These are phyloP conservation scores for Lachancea sp. DNA, from an alignment of 805 yeast genomes.

Conservation along the genomic window DNA sequence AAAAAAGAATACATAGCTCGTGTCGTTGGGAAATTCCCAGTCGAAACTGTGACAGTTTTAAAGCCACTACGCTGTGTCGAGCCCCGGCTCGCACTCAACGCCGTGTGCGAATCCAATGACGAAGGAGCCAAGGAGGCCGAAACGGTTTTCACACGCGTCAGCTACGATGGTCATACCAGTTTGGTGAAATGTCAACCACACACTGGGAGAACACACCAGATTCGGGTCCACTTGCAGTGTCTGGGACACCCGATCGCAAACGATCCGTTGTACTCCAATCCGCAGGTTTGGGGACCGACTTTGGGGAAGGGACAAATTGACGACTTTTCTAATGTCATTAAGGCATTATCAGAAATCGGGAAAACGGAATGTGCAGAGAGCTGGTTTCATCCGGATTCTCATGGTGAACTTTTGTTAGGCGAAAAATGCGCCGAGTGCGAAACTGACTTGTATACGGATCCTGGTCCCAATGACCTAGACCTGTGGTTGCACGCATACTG, in stretches of 20 bases:
- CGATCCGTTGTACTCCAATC: constrained; percentile 85
- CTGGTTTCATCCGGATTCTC: constrained; percentile 52
- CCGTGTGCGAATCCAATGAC: constrained; percentile 35
- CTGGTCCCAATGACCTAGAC: constrained; percentile 80
- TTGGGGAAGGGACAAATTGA: constrained; percentile 60
- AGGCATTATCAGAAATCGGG: constrained; percentile 57
- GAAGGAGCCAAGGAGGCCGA: constrained; percentile 54
- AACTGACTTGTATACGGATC: constrained; percentile 72
- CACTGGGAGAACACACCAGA: constrained; percentile 95
- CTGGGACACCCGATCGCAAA: constrained; percentile 88
- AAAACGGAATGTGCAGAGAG: constrained; percentile 60
- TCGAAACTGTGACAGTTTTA: constrained; percentile 48
- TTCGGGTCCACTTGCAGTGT: constrained; percentile 84
- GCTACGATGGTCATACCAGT: constrained; percentile 56
- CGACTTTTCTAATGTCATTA: constrained; percentile 43
- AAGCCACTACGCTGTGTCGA: constrained; percentile 63
- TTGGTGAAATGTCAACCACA: constrained; percentile 78
- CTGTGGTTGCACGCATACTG: constrained; percentile 88
- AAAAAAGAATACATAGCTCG: constrained; percentile 79
- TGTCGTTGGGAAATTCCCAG: constrained; percentile 85
- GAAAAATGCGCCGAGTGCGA: constrained; percentile 61
- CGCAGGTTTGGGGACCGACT: constrained; percentile 67
- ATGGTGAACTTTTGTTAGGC: constrained; percentile 63
- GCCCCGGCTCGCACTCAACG: constrained; percentile 66
- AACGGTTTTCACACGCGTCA: constrained; percentile 60